Evolutionary conservation across 805 yeast species (phyloP).

Genomic region (Naumovozyma castellii): DNA sequence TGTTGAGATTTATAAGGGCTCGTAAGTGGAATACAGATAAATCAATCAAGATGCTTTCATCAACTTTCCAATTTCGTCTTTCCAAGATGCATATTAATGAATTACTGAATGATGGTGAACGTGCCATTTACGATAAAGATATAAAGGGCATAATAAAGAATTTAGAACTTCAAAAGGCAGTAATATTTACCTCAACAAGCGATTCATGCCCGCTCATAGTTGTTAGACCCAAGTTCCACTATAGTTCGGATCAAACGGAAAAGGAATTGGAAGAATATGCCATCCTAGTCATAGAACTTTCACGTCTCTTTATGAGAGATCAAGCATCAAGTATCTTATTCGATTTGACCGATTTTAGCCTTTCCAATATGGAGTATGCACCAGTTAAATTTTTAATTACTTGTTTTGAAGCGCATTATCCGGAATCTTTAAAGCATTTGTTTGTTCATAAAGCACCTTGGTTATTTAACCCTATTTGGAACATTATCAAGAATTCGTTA

Average conservation of each 20-base stretch:
- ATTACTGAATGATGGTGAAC: conserved; percentile 64
- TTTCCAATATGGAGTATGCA: conserved; percentile 86
- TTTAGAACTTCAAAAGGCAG: conserved; percentile 55
- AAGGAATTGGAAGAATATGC: conserved; percentile 71
- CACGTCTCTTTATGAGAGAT: conserved; percentile 65
- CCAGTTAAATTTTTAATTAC: conserved; percentile 84
- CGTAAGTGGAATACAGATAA: conserved; percentile 74
- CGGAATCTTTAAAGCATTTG: conserved; percentile 79
- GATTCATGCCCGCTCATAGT: conserved; percentile 61
- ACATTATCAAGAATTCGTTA: conserved; percentile 82
- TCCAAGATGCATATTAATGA: conserved; percentile 52
- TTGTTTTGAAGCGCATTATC: conserved; percentile 93
- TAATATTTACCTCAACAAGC: conserved; percentile 56
- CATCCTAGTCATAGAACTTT: conserved; percentile 65
- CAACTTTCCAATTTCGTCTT: conserved; percentile 67
- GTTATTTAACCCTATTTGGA: conserved; percentile 94
- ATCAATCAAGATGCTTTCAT: conserved; percentile 60
- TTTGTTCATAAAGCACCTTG: conserved; percentile 93
- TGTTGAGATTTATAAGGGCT: conserved; percentile 74
- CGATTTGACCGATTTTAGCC: conserved; percentile 77
- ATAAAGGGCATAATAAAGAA: conserved; percentile 36
- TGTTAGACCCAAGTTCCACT: conserved; percentile 72
- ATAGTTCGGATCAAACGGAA: conserved; percentile 54
- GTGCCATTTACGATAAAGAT: conserved; percentile 37
- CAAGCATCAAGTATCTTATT: conserved; percentile 80